Evolutionary conservation across 768 basidiomycete genomes (phyloP), one percentile per base, ranked within the genome.

Genomic region (Panus rudis): DNA sequence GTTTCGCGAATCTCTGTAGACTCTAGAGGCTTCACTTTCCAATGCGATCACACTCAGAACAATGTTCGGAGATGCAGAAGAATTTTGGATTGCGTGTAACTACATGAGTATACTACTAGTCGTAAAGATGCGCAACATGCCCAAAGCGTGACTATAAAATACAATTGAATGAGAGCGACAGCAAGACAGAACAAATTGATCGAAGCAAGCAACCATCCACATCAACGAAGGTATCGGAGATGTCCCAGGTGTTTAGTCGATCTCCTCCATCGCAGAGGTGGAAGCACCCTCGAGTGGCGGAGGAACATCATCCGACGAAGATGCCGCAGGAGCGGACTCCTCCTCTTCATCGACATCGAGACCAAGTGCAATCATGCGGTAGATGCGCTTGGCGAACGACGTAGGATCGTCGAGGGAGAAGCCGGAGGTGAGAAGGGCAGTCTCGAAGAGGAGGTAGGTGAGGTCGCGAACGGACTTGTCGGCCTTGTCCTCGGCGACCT

Each of bases 401-500:
- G 86, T 79, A 21, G 96, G 94, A 63, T 93, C 89, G 52, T 98
- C 92, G 47, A 99, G 82, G 42, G 90, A 81, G 78, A 99, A 99
- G 40, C 89, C 90, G 40, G 90, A 92, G 13, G 91, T 92, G 52
- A 96, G 82, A 50, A 97, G 81, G 3, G 94, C 86, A 41, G 94
- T 97, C 80, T 98, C 94, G 72, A 89, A 98, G 43, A 99, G 71
- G 34, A 98, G 78, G 76, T 81, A 92, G 43, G 92, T 97, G 58
- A 99, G 70, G 69, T 98, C 94, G 52, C 91, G 83, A 58, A 96
- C 93, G 43, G 92, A 92, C 81, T 94, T 96, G 81, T 98, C 93
- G 42, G 88, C 84, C 76, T 93, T 92, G 73, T 99, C 94, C 66
- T 93, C 92, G 37, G 88, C 73, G 49, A 97, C 90, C 73, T 96